Base-by-base conservation (phyloP, 208 protist species). In the Crithidia brevicula region DNA sequence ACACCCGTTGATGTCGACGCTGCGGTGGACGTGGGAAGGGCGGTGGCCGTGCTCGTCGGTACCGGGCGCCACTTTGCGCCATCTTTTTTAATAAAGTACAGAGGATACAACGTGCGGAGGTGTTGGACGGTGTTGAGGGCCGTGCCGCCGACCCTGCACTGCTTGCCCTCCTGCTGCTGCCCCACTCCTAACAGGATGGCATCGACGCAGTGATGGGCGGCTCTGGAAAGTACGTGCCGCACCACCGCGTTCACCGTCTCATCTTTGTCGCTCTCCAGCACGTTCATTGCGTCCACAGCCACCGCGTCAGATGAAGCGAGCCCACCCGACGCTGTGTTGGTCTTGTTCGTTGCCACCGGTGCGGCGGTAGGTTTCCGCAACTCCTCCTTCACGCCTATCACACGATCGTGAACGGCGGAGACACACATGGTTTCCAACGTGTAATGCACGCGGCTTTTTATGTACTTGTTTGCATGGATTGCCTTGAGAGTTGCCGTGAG, bases 71-170 rank as follows among this genome's bases (percentile, higher is more conserved):
- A 60, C 42, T 80, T 83, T 13, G 72, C 74, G 22, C 88, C 88
- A 49, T 82, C 79, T n/a, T 67, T 70, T 69, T 93, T 93, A 4
- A 93, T 70, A 63, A 81, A 93, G 52, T 79, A 86, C 20, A 93
- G 42, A 0, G 74, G 45, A 38, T 85, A 72, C 42, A 1, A 10
- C 22, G 52, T 22, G 30, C 77, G 78, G 40, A 85, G 42, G 11
- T 47, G 46, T 6, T 52, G 69, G 11, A 91, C 73, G 2, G 70
- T 72, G 1, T 47, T 30, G 22, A 50, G 50, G 10, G 82, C 77
- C 15, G 82, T 77, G 62, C 60, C 56, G 20, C 88, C 88, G 25
- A 90, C 42, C 9, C 27, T 16, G 56, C 86, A 69, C 52, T 42
- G 25, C 75, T 90, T 91, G 6, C 84, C 82, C 8, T 87, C 88